phyloP scores from a whole-genome alignment of 805 yeast species.

The Barnettozyma botsteinii region DNA sequence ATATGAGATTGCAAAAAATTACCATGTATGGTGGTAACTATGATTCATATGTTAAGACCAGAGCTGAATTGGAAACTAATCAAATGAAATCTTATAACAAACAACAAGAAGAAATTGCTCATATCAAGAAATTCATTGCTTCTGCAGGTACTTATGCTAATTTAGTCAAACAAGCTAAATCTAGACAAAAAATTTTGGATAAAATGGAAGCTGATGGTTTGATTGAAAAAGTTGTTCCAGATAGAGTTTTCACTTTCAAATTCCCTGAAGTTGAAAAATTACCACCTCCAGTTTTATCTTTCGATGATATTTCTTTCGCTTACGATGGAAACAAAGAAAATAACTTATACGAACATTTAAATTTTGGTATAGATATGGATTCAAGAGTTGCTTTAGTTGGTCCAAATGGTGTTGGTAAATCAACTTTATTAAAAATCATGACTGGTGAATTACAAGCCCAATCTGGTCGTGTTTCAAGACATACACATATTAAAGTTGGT shows the following conservation, averaged over 20 bases:
- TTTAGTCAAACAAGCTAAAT: slow-evolving; percentile 96
- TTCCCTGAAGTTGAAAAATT: slow-evolving; percentile 94
- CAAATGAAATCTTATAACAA: slow-evolving; percentile 96
- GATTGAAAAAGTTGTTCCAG: slow-evolving; percentile 87
- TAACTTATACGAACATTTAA: slow-evolving; percentile 82
- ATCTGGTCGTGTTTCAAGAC: slow-evolving; percentile 92
- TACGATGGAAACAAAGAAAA: slow-evolving; percentile 81
- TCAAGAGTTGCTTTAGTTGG: slow-evolving; percentile 97
- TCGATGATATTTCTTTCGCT: slow-evolving; percentile 90
- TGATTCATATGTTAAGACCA: slow-evolving; percentile 93
- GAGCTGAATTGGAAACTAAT: slow-evolving; percentile 88
- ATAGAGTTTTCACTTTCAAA: slow-evolving; percentile 88
- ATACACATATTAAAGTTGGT: slow-evolving; percentile 96
- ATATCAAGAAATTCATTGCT: slow-evolving; percentile 97
- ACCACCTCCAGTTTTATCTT: slow-evolving; percentile 97
- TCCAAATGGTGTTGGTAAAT: slow-evolving; percentile 98
- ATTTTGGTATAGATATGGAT: slow-evolving; percentile 99
- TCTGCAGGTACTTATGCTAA: slow-evolving; percentile 99
- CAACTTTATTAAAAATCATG: slow-evolving; percentile 92
- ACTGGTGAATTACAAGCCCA: slow-evolving; percentile 91
- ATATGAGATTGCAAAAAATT: slow-evolving; percentile 83
- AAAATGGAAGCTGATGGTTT: slow-evolving; percentile 99
- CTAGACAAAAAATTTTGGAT: slow-evolving; percentile 98
- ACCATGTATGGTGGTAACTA: slow-evolving; percentile 93
- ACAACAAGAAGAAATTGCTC: slow-evolving; percentile 98